These are phyloP conservation scores for Ophiosphaerella korrae DNA, from an alignment of 2,329 filamentous ascomycete species.

Conservation along the genomic window DNA sequence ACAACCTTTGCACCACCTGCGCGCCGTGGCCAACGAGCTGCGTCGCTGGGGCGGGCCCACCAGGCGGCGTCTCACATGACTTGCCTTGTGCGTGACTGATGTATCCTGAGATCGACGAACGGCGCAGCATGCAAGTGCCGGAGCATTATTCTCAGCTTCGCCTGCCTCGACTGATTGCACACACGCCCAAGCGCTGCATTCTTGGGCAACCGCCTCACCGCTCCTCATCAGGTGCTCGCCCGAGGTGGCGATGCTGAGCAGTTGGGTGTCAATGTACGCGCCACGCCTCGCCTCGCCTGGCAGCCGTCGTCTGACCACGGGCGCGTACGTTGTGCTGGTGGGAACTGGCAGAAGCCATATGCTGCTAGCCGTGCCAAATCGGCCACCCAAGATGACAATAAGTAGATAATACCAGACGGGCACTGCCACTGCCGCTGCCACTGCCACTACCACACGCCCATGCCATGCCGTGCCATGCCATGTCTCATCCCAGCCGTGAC, in stretches of 20 bases:
- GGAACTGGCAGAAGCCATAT: too few species aligned
- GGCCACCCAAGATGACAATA: not conserved
- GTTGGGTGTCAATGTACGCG: slow-evolving; percentile 2
- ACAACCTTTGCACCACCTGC: too few species aligned
- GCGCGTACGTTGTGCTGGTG: not conserved
- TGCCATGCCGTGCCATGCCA: not conserved
- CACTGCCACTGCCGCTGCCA: too few species aligned
- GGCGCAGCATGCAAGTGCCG: slow-evolving; percentile 3
- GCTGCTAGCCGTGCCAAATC: not conserved
- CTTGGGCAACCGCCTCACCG: slow-evolving; percentile 4
- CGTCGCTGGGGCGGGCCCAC: too few species aligned
- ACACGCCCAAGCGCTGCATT: too few species aligned
- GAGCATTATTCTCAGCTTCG: not conserved
- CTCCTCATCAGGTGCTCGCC: not conserved
- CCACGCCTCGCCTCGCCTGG: slow-evolving; percentile 1
- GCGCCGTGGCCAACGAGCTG: too few species aligned
- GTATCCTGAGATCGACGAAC: not conserved
- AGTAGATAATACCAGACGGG: too few species aligned
- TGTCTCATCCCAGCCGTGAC: not conserved
- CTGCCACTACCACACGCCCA: too few species aligned
- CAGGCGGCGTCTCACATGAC: not conserved
- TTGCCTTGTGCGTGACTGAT: not conserved
- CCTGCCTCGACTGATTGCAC: too few species aligned
- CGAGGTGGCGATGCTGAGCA: not conserved
- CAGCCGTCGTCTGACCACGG: slow-evolving; percentile 4